Evolutionary conservation across 495 filamentous ascomycete genomes (phyloP).

Genomic region (Neurospora sp.): DNA sequence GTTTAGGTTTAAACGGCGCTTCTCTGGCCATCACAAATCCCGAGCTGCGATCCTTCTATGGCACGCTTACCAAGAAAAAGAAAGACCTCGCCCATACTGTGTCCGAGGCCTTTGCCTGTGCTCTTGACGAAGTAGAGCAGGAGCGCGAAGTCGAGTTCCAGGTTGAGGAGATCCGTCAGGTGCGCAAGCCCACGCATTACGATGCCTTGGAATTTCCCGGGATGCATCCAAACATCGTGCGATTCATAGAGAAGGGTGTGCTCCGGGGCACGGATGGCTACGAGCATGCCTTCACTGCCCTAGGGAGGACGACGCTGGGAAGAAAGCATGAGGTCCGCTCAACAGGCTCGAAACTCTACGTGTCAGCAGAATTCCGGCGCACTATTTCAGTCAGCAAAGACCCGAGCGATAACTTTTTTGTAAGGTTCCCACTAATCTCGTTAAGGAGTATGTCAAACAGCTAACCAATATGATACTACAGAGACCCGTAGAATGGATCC

Average conservation of each 20-base stretch:
- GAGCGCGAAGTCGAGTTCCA: slow-evolving; percentile 33
- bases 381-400: slow-evolving; percentile 5
- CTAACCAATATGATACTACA: slow-evolving; percentile 5
- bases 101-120: neutral
- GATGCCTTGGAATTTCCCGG: slow-evolving; percentile 15
- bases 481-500: slow-evolving; percentile 29
- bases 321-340: slow-evolving; percentile 8
- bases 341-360: slow-evolving; percentile 17
- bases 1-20: neutral
- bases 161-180: slow-evolving; percentile 33
- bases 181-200: slow-evolving; percentile 18
- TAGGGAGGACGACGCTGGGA: slow-evolving; percentile 16
- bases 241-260: slow-evolving; percentile 15
- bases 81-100: slow-evolving; percentile 17
- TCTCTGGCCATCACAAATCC: neutral
- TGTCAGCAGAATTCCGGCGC: slow-evolving; percentile 21
- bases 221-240: slow-evolving; percentile 10
- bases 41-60: neutral
- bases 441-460: neutral
- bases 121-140: slow-evolving; percentile 41
- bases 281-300: slow-evolving; percentile 16
- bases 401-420: slow-evolving; percentile 17
- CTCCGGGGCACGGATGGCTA: slow-evolving; percentile 8
- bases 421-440: slow-evolving; percentile 7
- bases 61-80: neutral